Base-by-base conservation (phyloP, 257 asterid species). In the Phtheirospermum japonicum region DNA sequence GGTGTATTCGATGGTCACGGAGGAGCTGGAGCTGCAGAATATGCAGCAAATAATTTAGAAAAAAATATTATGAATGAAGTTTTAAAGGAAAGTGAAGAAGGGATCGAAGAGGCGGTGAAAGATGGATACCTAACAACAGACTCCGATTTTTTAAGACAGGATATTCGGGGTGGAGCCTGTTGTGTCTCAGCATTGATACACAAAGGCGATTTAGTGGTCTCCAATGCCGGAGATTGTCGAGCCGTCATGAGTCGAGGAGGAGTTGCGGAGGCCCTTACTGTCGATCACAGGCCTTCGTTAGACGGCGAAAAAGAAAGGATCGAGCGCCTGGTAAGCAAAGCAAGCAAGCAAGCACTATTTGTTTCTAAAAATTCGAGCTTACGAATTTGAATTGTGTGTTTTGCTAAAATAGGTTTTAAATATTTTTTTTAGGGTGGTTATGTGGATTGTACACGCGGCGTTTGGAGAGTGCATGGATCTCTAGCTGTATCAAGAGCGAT, bases 191-290 rank as follows among this genome's bases (percentile, higher is more conserved):
- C 94, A 6, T 32, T 89, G 63, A 78, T 86, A 70, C 77, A 20
- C 65, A 65, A 73, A 8, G 95, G 94, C 49, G 79, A 75, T 52
- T 65, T 86, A 4, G 78, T 89, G 36, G 82, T 86, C 12, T 89
- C 97, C n/a, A 89, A 89, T 40, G 91, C 88, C 9, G 97, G 97
- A 13, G 97, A 89, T 50, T 84, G 97, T 61, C 94, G 95, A 3
- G 94, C 91, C 2, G 89, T 89, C 4, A 59, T 80, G 60, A 82
- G 97, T 73, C 69, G 81, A 67, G 76, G 66, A 8, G 95, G 97
- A 17, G 68, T 74, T 0, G 95, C 90, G 0, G 87, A 79, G 72
- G 85, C 88, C 13, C 84, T 89, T 50, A 86, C 97, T 13, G 77
- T 83, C 4, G 95, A 89, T 60, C 97, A 89, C 61, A 81, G 90